Evolutionary conservation across 345 rosid genomes (phyloP).

Genomic region (Gynandropsis gynandra): DNA sequence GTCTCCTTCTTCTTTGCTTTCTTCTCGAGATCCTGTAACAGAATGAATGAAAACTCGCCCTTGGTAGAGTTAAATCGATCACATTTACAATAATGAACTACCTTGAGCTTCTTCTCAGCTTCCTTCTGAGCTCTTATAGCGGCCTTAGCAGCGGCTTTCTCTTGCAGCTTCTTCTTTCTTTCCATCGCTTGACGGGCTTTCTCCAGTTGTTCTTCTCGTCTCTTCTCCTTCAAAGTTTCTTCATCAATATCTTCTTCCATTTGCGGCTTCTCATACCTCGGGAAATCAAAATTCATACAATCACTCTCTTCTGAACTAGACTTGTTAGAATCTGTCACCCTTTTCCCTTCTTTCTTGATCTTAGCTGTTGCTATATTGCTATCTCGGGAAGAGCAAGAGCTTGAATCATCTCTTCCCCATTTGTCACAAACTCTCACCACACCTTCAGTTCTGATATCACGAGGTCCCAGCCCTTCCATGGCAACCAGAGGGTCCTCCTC

Average conservation of each 20-base stretch:
- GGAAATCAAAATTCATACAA: constrained; percentile 27
- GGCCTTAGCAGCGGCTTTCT: constrained; percentile 78
- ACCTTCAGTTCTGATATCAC: constrained; percentile 24
- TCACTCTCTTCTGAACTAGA: constrained; percentile 31
- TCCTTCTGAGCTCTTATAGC: constrained; percentile 76
- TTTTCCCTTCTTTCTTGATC: constrained; percentile 32
- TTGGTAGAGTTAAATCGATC: background rate
- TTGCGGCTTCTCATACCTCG: constrained; percentile 20
- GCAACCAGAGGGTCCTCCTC: constrained; percentile 49
- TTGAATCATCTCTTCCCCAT: constrained; percentile 41
- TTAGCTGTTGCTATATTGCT: constrained; percentile 24
- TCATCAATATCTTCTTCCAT: constrained; percentile 44
- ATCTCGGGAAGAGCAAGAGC: constrained; percentile 32
- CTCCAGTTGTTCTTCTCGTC: constrained; percentile 66
- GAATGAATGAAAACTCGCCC: background rate
- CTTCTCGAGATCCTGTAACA: constrained; percentile 72
- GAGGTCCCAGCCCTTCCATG: constrained; percentile 21
- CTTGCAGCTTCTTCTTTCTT: constrained; percentile 87
- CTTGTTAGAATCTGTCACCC: constrained; percentile 27
- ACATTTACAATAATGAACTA: background rate
- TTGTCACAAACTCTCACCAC: constrained; percentile 23
- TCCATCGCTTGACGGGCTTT: constrained; percentile 76
- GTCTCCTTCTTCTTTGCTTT: constrained; percentile 68
- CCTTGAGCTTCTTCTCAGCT: constrained; percentile 82
- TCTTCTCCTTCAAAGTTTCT: constrained; percentile 71